Base-by-base conservation (phyloP, 768 basidiomycete genomes). In the Pluteus cervinus region DNA sequence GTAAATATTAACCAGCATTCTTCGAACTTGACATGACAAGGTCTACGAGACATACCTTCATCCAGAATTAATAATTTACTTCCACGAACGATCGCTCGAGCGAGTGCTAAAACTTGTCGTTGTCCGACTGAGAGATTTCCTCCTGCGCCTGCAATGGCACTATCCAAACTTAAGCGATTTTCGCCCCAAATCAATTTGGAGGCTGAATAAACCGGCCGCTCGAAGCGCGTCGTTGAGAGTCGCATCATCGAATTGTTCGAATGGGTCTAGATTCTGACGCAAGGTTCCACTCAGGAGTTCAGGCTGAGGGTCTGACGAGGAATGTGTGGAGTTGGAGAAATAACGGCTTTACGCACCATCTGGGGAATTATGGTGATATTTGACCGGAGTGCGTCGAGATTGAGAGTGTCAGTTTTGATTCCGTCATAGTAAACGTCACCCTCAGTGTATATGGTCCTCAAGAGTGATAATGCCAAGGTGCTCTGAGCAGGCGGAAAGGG, bases 1-100 rank as follows among this genome's bases (percentile, higher is more conserved):
- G 26, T 3, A 20, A 29, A 29, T 40, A 11, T 15, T 8, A n/a
- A 17, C 11, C 29, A 22, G 10, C 35, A 23, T 46, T 78, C 79
- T 63, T 79, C 71, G 39, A 83, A 79, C 53, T 84, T 81, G 12
- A 81, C 62, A 33, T 67, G 62, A 12, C 73, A 68, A 53, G 87
- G 82, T 33, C 88, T 81, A 42, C 82, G 78, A 3, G 83, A 83
- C 2, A 81, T 82, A n/a, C 81, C 81, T 50, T 84, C 82, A 46
- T 88, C 82, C 71, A 84, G 71, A 39, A 86, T 76, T 29, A 82
- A 75, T 29, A 86, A 72, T 30, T 74, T 76, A 6, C 77, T 81
- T 31, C 72, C 57, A 37, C 82, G 65, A 26, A 86, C 53, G 24
- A 82, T 69, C 0, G 82, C 82, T n/a, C 82, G 71, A 14, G 81